Percentiles rank a stretch among this genome's conserved stretches.
These are phyloP conservation scores for Biscogniauxia marginata DNA, from an alignment of 2,329 filamentous ascomycete species.

Conservation along the genomic window DNA sequence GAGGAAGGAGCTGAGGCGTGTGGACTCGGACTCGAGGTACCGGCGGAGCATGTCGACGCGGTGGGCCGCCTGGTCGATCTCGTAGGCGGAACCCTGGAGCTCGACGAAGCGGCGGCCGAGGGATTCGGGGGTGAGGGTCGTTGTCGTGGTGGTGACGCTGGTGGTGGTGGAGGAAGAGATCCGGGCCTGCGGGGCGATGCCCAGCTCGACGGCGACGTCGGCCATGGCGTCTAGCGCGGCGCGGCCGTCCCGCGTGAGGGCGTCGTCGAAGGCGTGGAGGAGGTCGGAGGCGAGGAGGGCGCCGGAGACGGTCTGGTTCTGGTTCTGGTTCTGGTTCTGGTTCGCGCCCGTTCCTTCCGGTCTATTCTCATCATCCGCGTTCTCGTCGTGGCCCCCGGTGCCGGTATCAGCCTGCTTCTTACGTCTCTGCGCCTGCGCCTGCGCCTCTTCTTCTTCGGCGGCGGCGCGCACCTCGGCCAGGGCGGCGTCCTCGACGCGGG, in stretches of 20 bases:
- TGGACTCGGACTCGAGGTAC: conserved; percentile 53
- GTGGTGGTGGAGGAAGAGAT: conserved; percentile 36
- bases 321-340: too few relatives aligned
- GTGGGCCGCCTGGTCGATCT: conserved; percentile 54
- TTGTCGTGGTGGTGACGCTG: neutral
- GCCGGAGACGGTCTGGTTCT: neutral
- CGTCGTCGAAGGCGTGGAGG: conserved; percentile 52
- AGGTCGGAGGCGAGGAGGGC: conserved; percentile 41
- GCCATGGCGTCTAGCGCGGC: conserved; percentile 59
- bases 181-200: conserved; percentile 43
- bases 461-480: conserved; percentile 48
- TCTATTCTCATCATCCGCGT: neutral
- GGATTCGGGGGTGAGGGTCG: neutral
- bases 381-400: neutral
- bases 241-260: conserved; percentile 54
- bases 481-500: conserved; percentile 58
- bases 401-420: conserved; percentile 5
- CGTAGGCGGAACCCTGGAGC: conserved; percentile 53
- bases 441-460: conserved; percentile 34
- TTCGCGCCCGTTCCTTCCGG: too few relatives aligned
- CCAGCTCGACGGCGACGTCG: conserved; percentile 48
- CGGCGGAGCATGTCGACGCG: conserved; percentile 56
- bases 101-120: conserved; percentile 54
- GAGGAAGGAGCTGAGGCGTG: conserved; percentile 39
- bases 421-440: conserved; percentile 3